Base-by-base conservation (phyloP, 2,329 filamentous ascomycete species). In the Fusarium albidum region DNA sequence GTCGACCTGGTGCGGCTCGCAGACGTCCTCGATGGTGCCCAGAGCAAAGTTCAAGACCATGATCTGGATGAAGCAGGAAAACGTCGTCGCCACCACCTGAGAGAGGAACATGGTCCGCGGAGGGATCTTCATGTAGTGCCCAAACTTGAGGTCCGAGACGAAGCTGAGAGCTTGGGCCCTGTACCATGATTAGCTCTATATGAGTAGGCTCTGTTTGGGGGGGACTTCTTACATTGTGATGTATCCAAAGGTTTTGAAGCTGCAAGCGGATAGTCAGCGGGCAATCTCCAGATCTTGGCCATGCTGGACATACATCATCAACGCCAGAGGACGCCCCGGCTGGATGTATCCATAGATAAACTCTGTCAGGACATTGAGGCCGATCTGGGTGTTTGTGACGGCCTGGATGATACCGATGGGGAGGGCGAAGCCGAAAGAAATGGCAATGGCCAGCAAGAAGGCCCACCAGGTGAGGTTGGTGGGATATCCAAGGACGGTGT, bases 311-410 rank as follows among this genome's bases (percentile, higher is more conserved):
- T 68, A 89, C 75, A 91, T 79, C 88, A 92, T 92, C 56, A 91
- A 82, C 0, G 86, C 89, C 48, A 92, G 74, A 0, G 89, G 89
- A 6, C 82, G 76, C 3, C 89, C 89, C 0, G 88, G 88, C 57
- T 90, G 87, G 64, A 92, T 89, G 65, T 92, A 92, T 2, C 89
- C 89, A 52, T 86, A 85, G 5, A 92, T 75, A 59, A 91, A 90
- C 73, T 91, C 88, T 1, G 88, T 90, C 57, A 92, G 75, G 21
- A 92, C 88, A 57, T 92, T 92, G 29, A 92, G 76, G 2, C 87
- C 87, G 31, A 91, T 86, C 75, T 90, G 77, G 69, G 88, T 87
- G 66, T 90, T 86, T 5, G 88, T 89, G 5, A 87, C 79, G 31
- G 87, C 89, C 65, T 89, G 82, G 28, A 91, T 84, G 52, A 91